A percentile compares a stretch with the other conserved stretches of the same genome.
Evolutionary conservation across 139 green algal species (phyloP).

Genomic region (Eudorina sp.): DNA sequence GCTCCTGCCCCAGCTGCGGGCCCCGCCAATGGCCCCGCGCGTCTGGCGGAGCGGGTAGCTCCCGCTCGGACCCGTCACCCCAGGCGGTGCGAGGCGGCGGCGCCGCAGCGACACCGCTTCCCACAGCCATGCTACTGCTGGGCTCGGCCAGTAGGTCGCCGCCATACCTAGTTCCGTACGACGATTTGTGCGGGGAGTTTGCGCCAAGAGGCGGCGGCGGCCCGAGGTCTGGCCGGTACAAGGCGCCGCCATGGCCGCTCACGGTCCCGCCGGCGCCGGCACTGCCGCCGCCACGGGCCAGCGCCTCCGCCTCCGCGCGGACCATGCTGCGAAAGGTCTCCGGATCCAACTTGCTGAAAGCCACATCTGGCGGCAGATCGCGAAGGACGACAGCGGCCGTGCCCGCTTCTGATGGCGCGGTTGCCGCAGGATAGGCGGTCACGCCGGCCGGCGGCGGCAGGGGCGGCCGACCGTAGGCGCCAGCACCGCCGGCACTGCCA

Average conservation of each 20-base stretch:
- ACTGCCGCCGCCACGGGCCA: neutral
- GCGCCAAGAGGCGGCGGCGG: neutral
- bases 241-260: neutral
- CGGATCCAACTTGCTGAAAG: constrained; percentile 24
- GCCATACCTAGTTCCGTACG: constrained; percentile 12
- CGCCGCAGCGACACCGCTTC: no score
- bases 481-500: neutral
- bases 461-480: neutral
- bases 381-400: constrained; percentile 5
- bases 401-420: neutral
- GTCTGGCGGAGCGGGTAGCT: neutral
- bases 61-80: neutral
- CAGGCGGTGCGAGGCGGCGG: neutral
- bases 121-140: neutral
- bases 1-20: neutral
- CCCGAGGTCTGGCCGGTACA: neutral
- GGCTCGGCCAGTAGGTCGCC: neutral
- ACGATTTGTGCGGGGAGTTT: neutral
- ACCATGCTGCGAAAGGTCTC: constrained; percentile 49
- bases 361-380: neutral
- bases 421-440: neutral
- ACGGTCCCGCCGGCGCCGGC: neutral
- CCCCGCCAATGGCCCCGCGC: neutral
- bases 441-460: neutral
- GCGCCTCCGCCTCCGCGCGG: constrained; percentile 34